phyloP scores from a whole-genome alignment of 1,284 basidiomycete genomes.

The Papiliotrema flavescens region DNA sequence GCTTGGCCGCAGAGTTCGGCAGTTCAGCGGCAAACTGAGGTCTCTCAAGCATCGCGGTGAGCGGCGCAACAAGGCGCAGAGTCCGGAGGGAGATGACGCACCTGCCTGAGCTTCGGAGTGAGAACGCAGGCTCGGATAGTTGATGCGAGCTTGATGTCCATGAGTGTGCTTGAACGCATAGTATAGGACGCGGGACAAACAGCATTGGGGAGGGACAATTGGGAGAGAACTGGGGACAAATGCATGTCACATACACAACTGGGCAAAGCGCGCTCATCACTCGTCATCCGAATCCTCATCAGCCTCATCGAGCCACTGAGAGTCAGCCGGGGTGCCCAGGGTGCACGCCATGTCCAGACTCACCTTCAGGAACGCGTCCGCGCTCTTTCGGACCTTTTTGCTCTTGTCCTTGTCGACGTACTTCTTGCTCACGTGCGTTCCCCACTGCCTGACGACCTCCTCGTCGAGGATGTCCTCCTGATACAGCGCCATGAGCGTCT shows the following conservation, averaged over 20 bases:
- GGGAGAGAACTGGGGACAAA: not conserved
- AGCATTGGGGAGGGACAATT: too few species aligned
- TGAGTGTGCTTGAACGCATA: too few species aligned
- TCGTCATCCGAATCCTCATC: conserved; percentile 34
- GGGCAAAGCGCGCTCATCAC: not conserved
- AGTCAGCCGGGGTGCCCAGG: not conserved
- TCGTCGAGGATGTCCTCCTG: conserved; percentile 92
- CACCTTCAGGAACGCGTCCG: conserved; percentile 86
- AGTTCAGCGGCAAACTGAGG: too few species aligned
- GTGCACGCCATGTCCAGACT: conserved; percentile 12
- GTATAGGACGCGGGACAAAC: too few species aligned
- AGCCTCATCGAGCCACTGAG: conserved; percentile 44
- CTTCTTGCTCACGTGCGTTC: conserved; percentile 96
- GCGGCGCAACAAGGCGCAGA: too few species aligned
- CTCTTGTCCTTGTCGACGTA: conserved; percentile 93
- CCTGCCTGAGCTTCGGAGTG: too few species aligned
- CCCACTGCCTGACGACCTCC: conserved; percentile 86
- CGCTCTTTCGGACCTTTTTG: conserved; percentile 93
- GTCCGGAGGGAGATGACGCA: too few species aligned
- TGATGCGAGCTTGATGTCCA: too few species aligned
- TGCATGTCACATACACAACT: not conserved
- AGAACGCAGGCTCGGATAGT: too few species aligned
- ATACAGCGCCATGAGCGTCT: conserved; percentile 93
- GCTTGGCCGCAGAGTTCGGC: too few species aligned
- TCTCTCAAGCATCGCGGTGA: too few species aligned